Percentiles rank a stretch among this genome's conserved stretches.
Evolutionary conservation across 306 rosid genomes (phyloP).

Genomic region (Hippophae rhamnoides): DNA sequence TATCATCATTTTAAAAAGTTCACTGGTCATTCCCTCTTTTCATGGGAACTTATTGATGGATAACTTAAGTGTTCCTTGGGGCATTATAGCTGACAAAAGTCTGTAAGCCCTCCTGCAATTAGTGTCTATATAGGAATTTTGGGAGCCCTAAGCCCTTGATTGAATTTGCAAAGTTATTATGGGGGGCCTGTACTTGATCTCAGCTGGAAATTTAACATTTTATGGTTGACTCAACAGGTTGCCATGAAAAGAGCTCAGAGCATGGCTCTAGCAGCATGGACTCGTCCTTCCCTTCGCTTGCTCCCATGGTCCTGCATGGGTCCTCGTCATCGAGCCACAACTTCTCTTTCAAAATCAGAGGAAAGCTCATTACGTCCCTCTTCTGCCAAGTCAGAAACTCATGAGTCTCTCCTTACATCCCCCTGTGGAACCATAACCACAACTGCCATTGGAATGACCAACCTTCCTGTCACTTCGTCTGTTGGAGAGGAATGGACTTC

Average conservation of each 20-base stretch:
- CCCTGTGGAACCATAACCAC: conserved; percentile 26
- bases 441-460: conserved; percentile 25
- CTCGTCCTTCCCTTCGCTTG: conserved; percentile 56
- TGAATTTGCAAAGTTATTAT: conserved; percentile 1
- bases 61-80: too few relatives aligned
- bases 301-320: conserved; percentile 93
- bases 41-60: too few relatives aligned
- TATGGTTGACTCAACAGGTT: conserved; percentile 40
- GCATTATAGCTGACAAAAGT: too few relatives aligned
- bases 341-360: conserved; percentile 28
- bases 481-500: conserved; percentile 54
- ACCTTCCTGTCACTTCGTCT: conserved; percentile 55
- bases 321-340: conserved; percentile 56
- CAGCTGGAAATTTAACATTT: neutral
- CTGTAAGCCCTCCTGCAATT: too few relatives aligned
- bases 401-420: conserved; percentile 40
- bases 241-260: conserved; percentile 91
- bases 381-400: conserved; percentile 23
- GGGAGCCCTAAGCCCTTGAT: neutral
- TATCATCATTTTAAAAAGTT: too few relatives aligned
- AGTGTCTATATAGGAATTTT: too few relatives aligned
- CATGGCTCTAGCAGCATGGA: conserved; percentile 98
- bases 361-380: conserved; percentile 29
- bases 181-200: neutral
- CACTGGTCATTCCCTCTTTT: too few relatives aligned